phyloP scores from a whole-genome alignment of 495 filamentous ascomycete genomes.

The Hypoxylon lienhwacheense region DNA sequence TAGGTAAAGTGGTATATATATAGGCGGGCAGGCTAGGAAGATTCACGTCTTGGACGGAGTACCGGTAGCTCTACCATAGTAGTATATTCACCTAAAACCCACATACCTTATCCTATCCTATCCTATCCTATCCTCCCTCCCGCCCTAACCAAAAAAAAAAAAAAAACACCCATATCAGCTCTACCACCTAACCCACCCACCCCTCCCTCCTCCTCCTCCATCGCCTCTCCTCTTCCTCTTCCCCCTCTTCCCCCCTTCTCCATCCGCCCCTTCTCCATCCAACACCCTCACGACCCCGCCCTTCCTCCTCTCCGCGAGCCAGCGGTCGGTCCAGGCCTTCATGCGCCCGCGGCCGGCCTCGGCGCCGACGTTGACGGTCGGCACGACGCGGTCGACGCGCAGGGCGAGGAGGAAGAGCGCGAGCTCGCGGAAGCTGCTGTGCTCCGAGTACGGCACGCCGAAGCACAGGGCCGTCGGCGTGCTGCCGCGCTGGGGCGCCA shows the following conservation, averaged over 20 bases:
- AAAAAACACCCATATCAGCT: slow-evolving; percentile 9
- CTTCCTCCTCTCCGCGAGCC: slow-evolving; percentile 81
- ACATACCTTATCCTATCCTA: too few species aligned
- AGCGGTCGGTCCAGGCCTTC: slow-evolving; percentile 88
- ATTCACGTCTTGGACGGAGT: too few species aligned
- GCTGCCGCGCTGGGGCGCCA: slow-evolving; percentile 78
- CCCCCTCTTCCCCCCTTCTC: slow-evolving; percentile 15
- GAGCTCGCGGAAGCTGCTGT: slow-evolving; percentile 90
- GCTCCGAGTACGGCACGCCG: slow-evolving; percentile 92
- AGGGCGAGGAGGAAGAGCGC: slow-evolving; percentile 89
- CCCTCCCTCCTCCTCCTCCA: slow-evolving; percentile 49
- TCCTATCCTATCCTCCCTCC: too few species aligned
- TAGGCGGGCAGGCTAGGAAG: too few species aligned
- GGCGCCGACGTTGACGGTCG: slow-evolving; percentile 88
- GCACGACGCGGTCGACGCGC: slow-evolving; percentile 83
- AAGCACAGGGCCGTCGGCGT: slow-evolving; percentile 77
- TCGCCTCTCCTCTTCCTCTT: slow-evolving; percentile 33
- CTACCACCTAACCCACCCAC: slow-evolving; percentile 52
- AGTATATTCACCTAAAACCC: too few species aligned
- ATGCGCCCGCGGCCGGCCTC: slow-evolving; percentile 68
- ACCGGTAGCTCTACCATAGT: too few species aligned
- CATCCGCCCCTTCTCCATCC: slow-evolving; percentile 35
- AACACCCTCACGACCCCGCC: slow-evolving; percentile 68
- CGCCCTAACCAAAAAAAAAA: slow-evolving; percentile 51
- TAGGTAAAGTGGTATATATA: too few species aligned